Percentiles rank a stretch among this genome's conserved stretches.
Conservation (phyloP, 2,329 filamentous ascomycete species). For the Aciculosporium take region DNA sequence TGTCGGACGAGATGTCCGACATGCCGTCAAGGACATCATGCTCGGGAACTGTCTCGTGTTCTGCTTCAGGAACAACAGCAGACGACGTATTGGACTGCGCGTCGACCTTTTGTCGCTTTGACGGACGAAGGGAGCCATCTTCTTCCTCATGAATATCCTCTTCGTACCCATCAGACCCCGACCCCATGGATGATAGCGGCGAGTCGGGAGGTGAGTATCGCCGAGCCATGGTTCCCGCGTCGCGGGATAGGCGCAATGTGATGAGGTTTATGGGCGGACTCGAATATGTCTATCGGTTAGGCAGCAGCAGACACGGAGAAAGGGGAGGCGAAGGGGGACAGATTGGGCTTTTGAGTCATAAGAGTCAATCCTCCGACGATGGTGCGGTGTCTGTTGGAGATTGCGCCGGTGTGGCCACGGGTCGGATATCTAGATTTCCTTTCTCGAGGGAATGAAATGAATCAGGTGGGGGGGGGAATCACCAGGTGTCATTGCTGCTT, state of each 20-base stretch:
- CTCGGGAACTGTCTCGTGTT: conserved; percentile 31
- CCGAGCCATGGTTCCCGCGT: conserved; percentile 20
- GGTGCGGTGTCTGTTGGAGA: too few species aligned
- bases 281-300: neutral
- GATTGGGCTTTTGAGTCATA: too few species aligned
- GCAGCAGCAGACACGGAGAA: neutral
- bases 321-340: too few species aligned
- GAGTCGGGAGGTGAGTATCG: conserved; percentile 28
- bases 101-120: conserved; percentile 33
- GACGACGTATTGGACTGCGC: conserved; percentile 31
- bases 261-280: neutral
- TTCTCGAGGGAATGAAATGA: too few species aligned
- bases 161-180: conserved; percentile 29
- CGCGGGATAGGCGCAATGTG: neutral
- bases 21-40: conserved; percentile 41
- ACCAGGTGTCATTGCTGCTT: too few species aligned
- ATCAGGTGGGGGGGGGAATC: too few species aligned
- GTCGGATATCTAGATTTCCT: too few species aligned
- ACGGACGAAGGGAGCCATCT: conserved; percentile 25
- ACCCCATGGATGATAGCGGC: conserved; percentile 32
- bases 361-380: too few species aligned
- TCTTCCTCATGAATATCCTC: conserved; percentile 30
- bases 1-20: conserved; percentile 78
- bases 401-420: too few species aligned
- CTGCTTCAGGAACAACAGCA: conserved; percentile 26